Base-by-base conservation (phyloP, 495 filamentous ascomycete genomes). In the Neurospora tetrasperma region DNA sequence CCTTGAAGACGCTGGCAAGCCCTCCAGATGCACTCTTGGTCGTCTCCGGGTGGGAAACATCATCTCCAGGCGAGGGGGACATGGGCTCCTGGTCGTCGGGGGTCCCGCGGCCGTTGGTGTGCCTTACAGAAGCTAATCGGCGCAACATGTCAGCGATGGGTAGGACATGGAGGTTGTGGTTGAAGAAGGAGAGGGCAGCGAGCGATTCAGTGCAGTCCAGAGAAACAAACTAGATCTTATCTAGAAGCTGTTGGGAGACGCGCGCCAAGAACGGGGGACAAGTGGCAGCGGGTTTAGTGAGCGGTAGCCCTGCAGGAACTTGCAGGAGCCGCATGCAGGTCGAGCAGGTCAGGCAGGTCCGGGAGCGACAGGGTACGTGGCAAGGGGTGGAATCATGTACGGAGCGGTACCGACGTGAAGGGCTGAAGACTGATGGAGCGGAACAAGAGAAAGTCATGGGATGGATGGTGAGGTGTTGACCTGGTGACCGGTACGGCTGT, bases 1-100 rank as follows among this genome's bases (percentile, higher is more conserved):
- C 86, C 73, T 85, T 88, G 79, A 89, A 85, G 76, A 89, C 87
- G 68, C 85, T 84, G 70, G 86, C 86, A 70, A 89, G 81, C 42
- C 85, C 87, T 66, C 86, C 81, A 10, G 80, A 66, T 14, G 54
- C 54, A 66, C 54, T 66, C 54, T 66, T 73, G 73, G 48, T 86
- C 5, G 83, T 77, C 76, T 89, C 87, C 69, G 83, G 82, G 71
- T 85, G 82, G 44, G 81, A 81, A n/a, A 80, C 75, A 69, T 85
- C 84, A 80, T 88, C 86, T 79, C 86, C 87, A 46, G 85, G 83
- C 72, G 85, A 84, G 72, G 86, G 86, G 81, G 86, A 83, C 87
- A 89, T 89, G 82, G 77, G 83, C 79, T 77, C 76, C 72, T 72
- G 75, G 75, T 81, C 75, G 72, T 84, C 79, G 75, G 78, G 75